Evolutionary conservation across 306 rosid genomes (phyloP).

Genomic region (Cucurbita pepo): DNA sequence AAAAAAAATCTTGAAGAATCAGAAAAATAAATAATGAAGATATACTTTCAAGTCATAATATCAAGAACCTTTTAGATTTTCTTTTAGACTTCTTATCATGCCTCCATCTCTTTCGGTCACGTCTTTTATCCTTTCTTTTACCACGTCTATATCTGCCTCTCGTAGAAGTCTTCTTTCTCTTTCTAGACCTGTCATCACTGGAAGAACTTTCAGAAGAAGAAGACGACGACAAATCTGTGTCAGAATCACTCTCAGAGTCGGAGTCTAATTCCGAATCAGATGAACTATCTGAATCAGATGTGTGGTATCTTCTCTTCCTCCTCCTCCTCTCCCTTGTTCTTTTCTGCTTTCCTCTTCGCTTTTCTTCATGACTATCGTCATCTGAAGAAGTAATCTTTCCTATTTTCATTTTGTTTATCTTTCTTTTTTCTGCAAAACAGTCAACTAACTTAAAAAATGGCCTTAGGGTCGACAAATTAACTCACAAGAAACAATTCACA

Average conservation of each 20-base stretch:
- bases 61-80: constrained; percentile 49
- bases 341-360: constrained; percentile 46
- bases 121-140: constrained; percentile 51
- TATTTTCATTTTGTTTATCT: constrained; percentile 21
- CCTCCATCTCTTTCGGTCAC: constrained; percentile 45
- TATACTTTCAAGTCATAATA: not conserved
- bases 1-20: not conserved
- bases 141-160: constrained; percentile 54
- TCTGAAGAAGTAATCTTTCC: constrained; percentile 38
- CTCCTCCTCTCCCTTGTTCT: constrained; percentile 54
- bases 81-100: constrained; percentile 55
- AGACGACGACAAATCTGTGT: constrained; percentile 47
- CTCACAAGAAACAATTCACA: not conserved
- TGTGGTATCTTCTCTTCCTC: constrained; percentile 47
- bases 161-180: constrained; percentile 61
- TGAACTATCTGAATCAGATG: constrained; percentile 57
- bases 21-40: not conserved
- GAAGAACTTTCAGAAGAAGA: constrained; percentile 67
- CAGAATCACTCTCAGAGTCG: constrained; percentile 71
- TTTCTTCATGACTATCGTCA: constrained; percentile 35
- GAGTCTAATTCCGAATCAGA: constrained; percentile 69
- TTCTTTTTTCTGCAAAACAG: constrained; percentile 39
- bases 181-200: constrained; percentile 61
- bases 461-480: not conserved
- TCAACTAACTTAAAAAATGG: not conserved